A percentile compares a stretch with the other conserved stretches of the same genome.
phyloP scores from a whole-genome alignment of 2,329 filamentous ascomycete genomes.

The Ambrosiella cleistominuta region DNA sequence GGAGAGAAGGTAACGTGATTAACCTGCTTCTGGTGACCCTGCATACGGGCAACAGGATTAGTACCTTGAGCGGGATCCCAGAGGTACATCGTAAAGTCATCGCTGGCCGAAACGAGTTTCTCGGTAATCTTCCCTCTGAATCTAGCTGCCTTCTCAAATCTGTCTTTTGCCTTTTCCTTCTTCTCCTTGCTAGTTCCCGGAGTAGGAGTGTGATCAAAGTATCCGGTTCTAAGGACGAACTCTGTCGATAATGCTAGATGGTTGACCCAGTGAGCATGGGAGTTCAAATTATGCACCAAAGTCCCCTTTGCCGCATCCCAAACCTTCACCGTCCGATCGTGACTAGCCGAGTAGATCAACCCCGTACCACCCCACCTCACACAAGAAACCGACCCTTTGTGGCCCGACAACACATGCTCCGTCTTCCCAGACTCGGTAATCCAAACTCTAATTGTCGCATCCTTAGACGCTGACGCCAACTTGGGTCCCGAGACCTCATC shows the following conservation, averaged over 20 bases:
- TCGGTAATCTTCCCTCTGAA: constrained; percentile 63
- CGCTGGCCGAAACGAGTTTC: constrained; percentile 72
- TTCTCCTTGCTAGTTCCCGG: constrained; percentile 34
- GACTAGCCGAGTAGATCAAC: constrained; percentile 64
- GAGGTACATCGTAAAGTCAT: constrained; percentile 91
- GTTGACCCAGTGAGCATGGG: constrained; percentile 91
- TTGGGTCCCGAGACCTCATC: constrained; percentile 48
- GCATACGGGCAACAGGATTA: constrained; percentile 72
- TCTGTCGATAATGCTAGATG: constrained; percentile 88
- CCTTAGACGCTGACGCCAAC: constrained; percentile 76
- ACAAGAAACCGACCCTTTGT: constrained; percentile 77
- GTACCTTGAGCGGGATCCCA: constrained; percentile 68
- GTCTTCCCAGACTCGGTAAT: constrained; percentile 59
- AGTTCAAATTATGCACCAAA: constrained; percentile 57
- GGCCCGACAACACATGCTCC: constrained; percentile 70
- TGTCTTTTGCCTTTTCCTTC: constrained; percentile 54
- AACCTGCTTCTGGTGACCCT: constrained; percentile 93
- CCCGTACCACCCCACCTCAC: constrained; percentile 91
- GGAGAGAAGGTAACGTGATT: constrained; percentile 92
- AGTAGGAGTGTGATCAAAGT: constrained; percentile 61
- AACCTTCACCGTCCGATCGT: constrained; percentile 82
- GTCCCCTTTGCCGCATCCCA: constrained; percentile 73
- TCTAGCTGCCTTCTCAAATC: constrained; percentile 72
- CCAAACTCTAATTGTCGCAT: constrained; percentile 78
- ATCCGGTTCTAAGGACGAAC: constrained; percentile 70